phyloP scores from a whole-genome alignment of 2,329 filamentous ascomycete species.

The Nigrospora oryzae region DNA sequence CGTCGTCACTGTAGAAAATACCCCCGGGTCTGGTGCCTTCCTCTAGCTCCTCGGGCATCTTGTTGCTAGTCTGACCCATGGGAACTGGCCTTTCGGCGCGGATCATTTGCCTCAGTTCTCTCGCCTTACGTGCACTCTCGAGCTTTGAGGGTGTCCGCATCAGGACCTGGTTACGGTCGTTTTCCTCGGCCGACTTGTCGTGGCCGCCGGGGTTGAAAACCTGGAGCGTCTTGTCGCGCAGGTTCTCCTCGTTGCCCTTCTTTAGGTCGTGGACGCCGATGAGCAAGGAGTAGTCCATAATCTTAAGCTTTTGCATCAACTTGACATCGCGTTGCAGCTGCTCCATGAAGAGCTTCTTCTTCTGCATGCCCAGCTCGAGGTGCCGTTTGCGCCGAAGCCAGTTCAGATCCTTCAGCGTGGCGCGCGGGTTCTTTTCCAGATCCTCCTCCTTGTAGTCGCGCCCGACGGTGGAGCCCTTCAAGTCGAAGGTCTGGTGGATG shows the following conservation, averaged over 20 bases:
- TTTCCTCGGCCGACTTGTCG: conserved; percentile 44
- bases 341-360: conserved; percentile 80
- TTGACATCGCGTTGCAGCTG: conserved; percentile 84
- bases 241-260: conserved; percentile 89
- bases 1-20: conserved; percentile 91
- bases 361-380: conserved; percentile 80
- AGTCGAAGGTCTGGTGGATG: conserved; percentile 92
- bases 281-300: conserved; percentile 97
- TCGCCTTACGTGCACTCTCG: conserved; percentile 83
- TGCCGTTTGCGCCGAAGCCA: conserved; percentile 83
- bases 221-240: conserved; percentile 80
- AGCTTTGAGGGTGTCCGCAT: conserved; percentile 88
- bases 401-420: conserved; percentile 93
- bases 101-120: conserved; percentile 85
- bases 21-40: conserved; percentile 61
- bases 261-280: conserved; percentile 88
- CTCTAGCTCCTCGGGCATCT: conserved; percentile 85
- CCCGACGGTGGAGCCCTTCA: conserved; percentile 94
- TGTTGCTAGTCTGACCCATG: conserved; percentile 71
- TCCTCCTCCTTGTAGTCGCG: conserved; percentile 87
- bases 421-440: conserved; percentile 78
- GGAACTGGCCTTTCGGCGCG: conserved; percentile 90
- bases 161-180: conserved; percentile 53
- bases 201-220: conserved; percentile 89
- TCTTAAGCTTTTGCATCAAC: conserved; percentile 78